A percentile compares a stretch with the other conserved stretches of the same genome.
These are phyloP conservation scores for Larix sibirica DNA, from an alignment of 83 land plant genomes.

Conservation along the genomic window DNA sequence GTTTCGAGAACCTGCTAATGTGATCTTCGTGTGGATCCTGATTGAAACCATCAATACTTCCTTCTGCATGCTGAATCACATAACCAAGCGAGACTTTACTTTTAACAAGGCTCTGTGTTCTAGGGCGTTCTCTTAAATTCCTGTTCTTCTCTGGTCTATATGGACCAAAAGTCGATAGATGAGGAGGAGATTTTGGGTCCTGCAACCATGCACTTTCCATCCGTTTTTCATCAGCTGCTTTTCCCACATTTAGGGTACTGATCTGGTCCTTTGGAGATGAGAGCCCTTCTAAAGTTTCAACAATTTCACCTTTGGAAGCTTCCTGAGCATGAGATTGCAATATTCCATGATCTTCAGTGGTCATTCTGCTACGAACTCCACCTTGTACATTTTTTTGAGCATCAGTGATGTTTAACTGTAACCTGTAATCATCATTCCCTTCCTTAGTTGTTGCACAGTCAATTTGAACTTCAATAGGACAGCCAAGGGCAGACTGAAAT, in stretches of 20 bases:
- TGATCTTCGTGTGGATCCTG: background rate
- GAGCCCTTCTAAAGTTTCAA: constrained; percentile 23
- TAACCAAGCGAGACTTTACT: constrained; percentile 74
- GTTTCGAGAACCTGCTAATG: constrained; percentile 43
- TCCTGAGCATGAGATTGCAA: constrained; percentile 16
- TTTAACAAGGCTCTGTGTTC: constrained; percentile 38
- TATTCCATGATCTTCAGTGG: background rate
- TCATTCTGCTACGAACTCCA: background rate
- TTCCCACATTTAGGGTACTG: constrained; percentile 1
- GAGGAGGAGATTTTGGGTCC: constrained; percentile 24
- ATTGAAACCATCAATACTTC: constrained; percentile 24
- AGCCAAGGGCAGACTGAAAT: constrained; percentile 63
- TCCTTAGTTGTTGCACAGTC: constrained; percentile 39
- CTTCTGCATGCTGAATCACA: constrained; percentile 67
- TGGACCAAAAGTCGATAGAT: constrained; percentile 24
- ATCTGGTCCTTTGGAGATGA: constrained; percentile 14
- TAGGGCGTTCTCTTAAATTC: constrained; percentile 28
- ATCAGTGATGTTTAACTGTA: background rate
- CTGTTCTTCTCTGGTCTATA: constrained; percentile 20
- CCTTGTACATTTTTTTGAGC: background rate
- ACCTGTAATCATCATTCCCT: constrained; percentile 11
- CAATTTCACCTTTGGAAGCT: constrained; percentile 36
- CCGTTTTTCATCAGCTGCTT: constrained; percentile 18
- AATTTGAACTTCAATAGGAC: constrained; percentile 54
- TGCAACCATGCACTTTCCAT: constrained; percentile 35